Base-by-base conservation (phyloP, 768 basidiomycete species). In the Pleurotus cornucopiae region DNA sequence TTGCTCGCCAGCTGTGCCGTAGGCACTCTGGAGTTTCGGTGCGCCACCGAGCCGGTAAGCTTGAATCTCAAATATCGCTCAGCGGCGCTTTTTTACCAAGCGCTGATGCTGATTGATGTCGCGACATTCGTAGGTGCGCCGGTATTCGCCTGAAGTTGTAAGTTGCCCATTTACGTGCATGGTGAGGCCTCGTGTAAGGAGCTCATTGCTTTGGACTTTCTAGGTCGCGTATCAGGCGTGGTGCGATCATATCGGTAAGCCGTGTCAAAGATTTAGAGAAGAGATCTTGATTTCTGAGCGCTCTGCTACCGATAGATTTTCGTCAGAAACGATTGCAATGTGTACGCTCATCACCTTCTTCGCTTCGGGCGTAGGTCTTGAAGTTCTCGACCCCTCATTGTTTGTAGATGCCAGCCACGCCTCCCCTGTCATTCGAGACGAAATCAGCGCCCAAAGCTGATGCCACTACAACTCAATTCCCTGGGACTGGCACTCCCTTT, bases 1-100 rank as follows among this genome's bases (percentile, higher is more conserved):
- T 68, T 90, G 26, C 75, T 89, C 1, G 86, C 87, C 0, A 76
- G 83, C 48, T 82, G 87, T 57, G 81, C 89, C 3, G 89, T 92
- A 21, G 93, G 93, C 2, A 93, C 92, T 5, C 73, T 95, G 46
- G 91, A 93, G 61, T 91, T 87, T 64, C 75, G 91, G 21, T 85
- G 86, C 62, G 86, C 89, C 0, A 75, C 92, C 34, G 92, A 94
- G 68, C 83, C 91, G 1, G 91, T 91, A 39, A 14, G 38, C 18
- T 53, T 21, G 49, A 62, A 86, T 70, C 21, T 9, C 6, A 34
- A 47, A 44, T 41, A 60, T 16, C 40, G 39, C 47, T 1, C 20
- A 41, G 41, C 23, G 21, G 14, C 34, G 34, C 34, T 7, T 7
- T 40, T 40, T 34, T 2, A 11, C 30, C 30, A 34, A 34, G 26